These are phyloP conservation scores for Knoxdaviesia capensis DNA, from an alignment of 2,329 filamentous ascomycete species.

Conservation along the genomic window DNA sequence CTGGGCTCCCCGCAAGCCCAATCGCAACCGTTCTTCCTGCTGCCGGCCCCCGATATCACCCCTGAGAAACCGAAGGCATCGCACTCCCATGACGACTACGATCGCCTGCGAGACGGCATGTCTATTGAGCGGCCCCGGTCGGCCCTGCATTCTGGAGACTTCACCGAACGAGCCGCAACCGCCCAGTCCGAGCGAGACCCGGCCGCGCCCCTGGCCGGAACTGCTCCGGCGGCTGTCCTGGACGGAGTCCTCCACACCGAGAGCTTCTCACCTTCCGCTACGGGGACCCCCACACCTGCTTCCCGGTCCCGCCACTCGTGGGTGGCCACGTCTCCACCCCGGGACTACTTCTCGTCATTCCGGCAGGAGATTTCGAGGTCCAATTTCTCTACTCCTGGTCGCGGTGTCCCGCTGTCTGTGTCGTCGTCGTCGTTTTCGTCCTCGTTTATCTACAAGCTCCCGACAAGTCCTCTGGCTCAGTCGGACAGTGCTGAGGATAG, in stretches of 20 bases:
- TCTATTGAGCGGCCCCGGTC: conserved; percentile 71
- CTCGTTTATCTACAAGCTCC: conserved; percentile 67
- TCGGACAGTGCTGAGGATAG: conserved; percentile 65
- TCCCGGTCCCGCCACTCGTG: conserved; percentile 15
- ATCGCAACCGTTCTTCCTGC: conserved; percentile 13
- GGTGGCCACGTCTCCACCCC: conserved; percentile 35
- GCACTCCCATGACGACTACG: conserved; percentile 14
- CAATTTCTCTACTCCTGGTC: conserved; percentile 11
- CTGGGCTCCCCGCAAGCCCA: background rate
- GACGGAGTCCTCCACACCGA: conserved; percentile 37
- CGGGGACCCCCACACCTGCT: conserved; percentile 4
- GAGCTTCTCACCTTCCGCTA: conserved; percentile 34
- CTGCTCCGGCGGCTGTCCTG: background rate
- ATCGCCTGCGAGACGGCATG: conserved; percentile 27
- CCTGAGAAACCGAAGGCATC: conserved; percentile 19
- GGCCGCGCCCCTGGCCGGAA: background rate
- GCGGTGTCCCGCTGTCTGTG: conserved; percentile 32
- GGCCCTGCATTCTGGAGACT: conserved; percentile 47
- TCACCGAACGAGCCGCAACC: conserved; percentile 21
- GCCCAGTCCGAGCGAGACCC: background rate
- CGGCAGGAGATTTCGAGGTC: conserved; percentile 13
- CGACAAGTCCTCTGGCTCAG: conserved; percentile 82
- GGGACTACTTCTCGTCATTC: conserved; percentile 27
- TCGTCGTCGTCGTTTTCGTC: conserved; percentile 50
- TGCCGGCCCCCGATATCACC: conserved; percentile 22